phyloP scores from a whole-genome alignment of 2,329 filamentous ascomycete genomes.

The Fusarium setosum region DNA sequence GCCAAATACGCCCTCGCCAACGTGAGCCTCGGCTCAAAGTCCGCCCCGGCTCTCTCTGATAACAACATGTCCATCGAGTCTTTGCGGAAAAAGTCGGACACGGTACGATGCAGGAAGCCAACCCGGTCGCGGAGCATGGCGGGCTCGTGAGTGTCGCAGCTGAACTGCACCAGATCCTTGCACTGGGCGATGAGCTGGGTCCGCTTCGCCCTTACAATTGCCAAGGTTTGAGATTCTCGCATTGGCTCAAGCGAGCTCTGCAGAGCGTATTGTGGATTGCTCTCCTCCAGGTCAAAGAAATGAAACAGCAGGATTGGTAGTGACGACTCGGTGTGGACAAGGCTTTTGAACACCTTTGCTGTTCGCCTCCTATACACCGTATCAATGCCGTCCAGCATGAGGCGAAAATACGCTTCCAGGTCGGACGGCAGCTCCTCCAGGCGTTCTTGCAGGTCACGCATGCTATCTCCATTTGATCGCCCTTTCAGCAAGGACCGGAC shows the following conservation, averaged over 20 bases:
- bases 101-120: conserved; percentile 2
- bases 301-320: not conserved
- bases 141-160: too few relatives aligned
- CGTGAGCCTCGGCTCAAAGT: too few relatives aligned
- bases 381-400: conserved; percentile 10
- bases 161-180: not conserved
- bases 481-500: conserved; percentile 10
- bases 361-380: conserved; percentile 1
- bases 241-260: not conserved
- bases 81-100: not conserved
- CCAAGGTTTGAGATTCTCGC: not conserved
- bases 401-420: conserved; percentile 14
- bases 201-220: not conserved
- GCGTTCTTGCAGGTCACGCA: conserved; percentile 2
- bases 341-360: not conserved
- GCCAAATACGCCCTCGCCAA: too few relatives aligned
- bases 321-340: too few relatives aligned
- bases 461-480: not conserved
- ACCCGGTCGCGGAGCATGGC: too few relatives aligned
- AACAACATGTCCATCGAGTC: too few relatives aligned
- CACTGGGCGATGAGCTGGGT: not conserved
- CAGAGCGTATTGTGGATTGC: conserved; percentile 6
- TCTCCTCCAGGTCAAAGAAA: conserved; percentile 15
- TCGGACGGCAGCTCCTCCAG: conserved; percentile 14
- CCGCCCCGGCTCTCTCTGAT: too few relatives aligned